Base-by-base conservation (phyloP, 2,329 filamentous ascomycete genomes). In the Cordyceps farinosa region DNA sequence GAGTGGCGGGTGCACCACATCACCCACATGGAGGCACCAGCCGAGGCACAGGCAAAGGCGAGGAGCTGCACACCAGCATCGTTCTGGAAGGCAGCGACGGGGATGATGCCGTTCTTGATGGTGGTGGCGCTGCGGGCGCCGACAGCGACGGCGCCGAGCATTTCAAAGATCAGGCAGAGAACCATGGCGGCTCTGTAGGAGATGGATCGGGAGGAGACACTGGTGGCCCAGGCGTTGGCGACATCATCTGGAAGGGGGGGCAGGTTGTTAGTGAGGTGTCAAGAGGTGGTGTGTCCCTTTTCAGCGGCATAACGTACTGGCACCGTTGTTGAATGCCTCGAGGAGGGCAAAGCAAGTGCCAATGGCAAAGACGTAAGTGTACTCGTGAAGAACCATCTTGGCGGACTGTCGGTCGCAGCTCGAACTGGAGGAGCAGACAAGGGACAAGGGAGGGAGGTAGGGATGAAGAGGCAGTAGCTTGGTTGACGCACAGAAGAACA, bases 161-260 rank as follows among this genome's bases (percentile, higher is more conserved):
- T 80, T 74, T 91, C 88, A 75, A 90, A 90, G 66, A 90, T 75
- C 53, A 84, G 82, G 54, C 86, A 84, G 54, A 89, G 77, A 40
- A 88, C 69, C 86, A 89, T 89, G 67, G 87, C 89, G 76, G 88
- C 86, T 68, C 84, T 76, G 77, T 91, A 90, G 2, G 87, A 80
- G 70, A 91, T 81, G 67, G 90, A 92, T 61, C 90, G 80, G n/a
- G 90, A 92, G 27, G 90, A 92, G 64, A 93, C 90, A 52, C 85
- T 89, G 69, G 90, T 93, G 8, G 90, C 90, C 88, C 89, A 93
- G 57, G 90, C 80, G 77, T 94, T 94, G 72, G 90, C 90, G 63
- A 94, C 90, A 89, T 93, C 90, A 76, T 92, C 87, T 89, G 27
- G 42, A 29, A 34, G 32, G 11, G 15, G 8, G 15, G 15, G 9